Percentiles rank a stretch among this genome's conserved stretches.
These are phyloP conservation scores for Laguncularia racemosa DNA, from an alignment of 345 rosid genomes.

Conservation along the genomic window DNA sequence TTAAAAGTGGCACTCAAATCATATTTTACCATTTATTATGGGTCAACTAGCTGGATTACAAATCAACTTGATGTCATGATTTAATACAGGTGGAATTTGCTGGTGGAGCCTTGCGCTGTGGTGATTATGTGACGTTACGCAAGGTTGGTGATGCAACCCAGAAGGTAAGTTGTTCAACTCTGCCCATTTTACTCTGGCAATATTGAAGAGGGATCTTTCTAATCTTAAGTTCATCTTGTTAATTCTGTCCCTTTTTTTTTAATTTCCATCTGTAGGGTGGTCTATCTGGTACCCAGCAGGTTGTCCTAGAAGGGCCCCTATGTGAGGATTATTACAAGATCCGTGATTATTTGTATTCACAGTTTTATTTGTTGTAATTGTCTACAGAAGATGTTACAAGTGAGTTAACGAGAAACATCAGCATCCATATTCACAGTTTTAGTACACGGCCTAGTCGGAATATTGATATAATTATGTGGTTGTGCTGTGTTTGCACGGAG, in stretches of 20 bases:
- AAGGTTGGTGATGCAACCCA: conserved; percentile 71
- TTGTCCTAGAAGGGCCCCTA: conserved; percentile 85
- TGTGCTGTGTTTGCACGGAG: no score
- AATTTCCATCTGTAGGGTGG: conserved; percentile 50
- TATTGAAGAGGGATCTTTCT: no score
- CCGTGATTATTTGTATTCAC: conserved; percentile 78
- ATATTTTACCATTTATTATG: no score
- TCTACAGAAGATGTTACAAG: background rate
- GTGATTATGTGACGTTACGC: conserved; percentile 80
- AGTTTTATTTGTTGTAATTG: conserved; percentile 65
- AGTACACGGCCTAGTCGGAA: no score
- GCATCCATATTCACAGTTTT: background rate
- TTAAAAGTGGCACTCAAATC: background rate
- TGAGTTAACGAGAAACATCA: background rate
- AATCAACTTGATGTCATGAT: background rate
- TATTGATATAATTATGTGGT: no score
- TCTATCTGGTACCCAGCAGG: conserved; percentile 76
- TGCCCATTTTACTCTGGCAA: background rate
- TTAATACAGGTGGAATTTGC: conserved; percentile 79
- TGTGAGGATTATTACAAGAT: conserved; percentile 92
- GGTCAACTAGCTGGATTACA: no score
- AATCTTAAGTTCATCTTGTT: background rate
- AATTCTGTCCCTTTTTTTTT: background rate
- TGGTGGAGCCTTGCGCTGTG: conserved; percentile 88
- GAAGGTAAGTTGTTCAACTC: conserved; percentile 39